A percentile compares a stretch with the other conserved stretches of the same genome.
Evolutionary conservation across 192 early-diverging fungal genomes (phyloP).

Genomic region (Coemansia sp.): DNA sequence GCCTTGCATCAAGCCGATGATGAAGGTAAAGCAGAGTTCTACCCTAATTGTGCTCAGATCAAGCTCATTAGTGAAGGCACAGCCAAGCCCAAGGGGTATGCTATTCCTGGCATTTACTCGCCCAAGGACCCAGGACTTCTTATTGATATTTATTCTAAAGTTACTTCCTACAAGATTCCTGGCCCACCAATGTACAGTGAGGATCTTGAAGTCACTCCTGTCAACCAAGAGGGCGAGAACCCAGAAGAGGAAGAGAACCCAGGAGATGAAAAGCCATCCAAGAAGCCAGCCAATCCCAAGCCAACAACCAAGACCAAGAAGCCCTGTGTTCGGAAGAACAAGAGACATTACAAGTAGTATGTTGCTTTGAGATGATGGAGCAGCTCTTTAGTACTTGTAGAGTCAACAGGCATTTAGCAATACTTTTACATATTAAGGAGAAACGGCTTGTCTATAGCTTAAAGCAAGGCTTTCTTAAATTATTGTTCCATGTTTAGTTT

Average conservation of each 20-base stretch:
- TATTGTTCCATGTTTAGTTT: too few species aligned
- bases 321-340: neutral
- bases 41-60: constrained; percentile 25
- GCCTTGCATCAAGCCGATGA: constrained; percentile 18
- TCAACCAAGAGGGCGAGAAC: neutral
- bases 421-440: too few species aligned
- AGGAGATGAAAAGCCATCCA: neutral
- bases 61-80: neutral
- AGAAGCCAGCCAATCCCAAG: neutral
- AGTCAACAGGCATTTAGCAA: too few species aligned
- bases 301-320: neutral
- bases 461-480: too few species aligned
- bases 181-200: neutral
- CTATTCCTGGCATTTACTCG: constrained; percentile 26
- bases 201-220: neutral
- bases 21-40: constrained; percentile 17
- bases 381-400: too few species aligned
- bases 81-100: neutral
- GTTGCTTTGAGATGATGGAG: too few species aligned
- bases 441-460: too few species aligned
- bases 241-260: neutral
- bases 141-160: neutral
- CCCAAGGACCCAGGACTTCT: constrained; percentile 13
- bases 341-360: neutral
- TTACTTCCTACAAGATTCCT: neutral